Conservation (phyloP, 164 flowering plant genomes). For the Echeveria elegans region DNA sequence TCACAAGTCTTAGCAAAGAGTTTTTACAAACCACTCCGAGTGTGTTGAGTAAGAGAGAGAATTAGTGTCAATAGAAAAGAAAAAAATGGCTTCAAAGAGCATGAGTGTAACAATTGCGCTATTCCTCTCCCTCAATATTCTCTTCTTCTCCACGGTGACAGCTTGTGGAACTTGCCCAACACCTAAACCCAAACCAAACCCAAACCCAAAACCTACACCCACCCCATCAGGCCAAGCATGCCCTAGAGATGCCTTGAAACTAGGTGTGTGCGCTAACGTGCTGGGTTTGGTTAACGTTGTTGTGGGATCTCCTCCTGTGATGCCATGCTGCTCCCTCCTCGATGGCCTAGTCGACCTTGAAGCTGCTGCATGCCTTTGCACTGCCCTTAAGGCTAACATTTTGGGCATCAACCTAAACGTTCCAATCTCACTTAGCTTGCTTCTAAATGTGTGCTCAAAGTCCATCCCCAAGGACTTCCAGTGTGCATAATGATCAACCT, state of each 20-base stretch:
- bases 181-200: too few species aligned
- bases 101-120: conserved; percentile 14
- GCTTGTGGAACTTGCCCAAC: conserved; percentile 29
- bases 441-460: conserved; percentile 27
- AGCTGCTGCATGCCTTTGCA: too few species aligned
- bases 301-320: too few species aligned
- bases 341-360: too few species aligned
- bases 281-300: conserved; percentile 20
- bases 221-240: conserved; percentile 16
- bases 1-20: not conserved
- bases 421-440: too few species aligned
- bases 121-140: conserved; percentile 22
- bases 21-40: too few species aligned
- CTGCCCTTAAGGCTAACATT: conserved; percentile 35
- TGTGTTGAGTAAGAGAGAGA: too few species aligned
- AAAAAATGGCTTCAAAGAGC: conserved; percentile 24
- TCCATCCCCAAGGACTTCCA: conserved; percentile 25
- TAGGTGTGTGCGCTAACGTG: conserved; percentile 32
- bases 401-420: conserved; percentile 35
- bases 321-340: too few species aligned
- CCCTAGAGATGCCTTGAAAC: conserved; percentile 34
- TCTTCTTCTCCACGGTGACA: conserved; percentile 20
- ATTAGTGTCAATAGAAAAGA: not conserved
- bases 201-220: conserved; percentile 15
- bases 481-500: conserved; percentile 15